phyloP scores from a whole-genome alignment of 805 yeast species.

The Myxozyma neotropica region DNA sequence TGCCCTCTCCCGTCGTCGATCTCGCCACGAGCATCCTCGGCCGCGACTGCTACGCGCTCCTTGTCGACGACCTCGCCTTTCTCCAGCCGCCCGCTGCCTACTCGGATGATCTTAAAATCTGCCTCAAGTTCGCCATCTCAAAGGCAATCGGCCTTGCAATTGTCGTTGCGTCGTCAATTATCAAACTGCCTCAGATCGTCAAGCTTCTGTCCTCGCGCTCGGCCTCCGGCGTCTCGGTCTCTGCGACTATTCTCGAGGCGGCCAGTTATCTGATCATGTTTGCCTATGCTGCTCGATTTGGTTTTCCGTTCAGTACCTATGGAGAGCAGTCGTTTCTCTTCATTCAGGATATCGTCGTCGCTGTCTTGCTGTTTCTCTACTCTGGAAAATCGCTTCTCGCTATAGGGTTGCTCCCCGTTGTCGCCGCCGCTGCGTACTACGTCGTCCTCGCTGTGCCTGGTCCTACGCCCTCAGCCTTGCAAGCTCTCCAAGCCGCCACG shows the following conservation, averaged over 20 bases:
- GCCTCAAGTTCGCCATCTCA: constrained; percentile 41
- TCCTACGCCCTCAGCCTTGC: constrained; percentile 20
- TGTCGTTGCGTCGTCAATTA: constrained; percentile 44
- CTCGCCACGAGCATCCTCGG: constrained; percentile 35
- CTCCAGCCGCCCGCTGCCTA: constrained; percentile 31
- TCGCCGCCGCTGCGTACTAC: constrained; percentile 20
- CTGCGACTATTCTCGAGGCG: constrained; percentile 44
- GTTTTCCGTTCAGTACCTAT: constrained; percentile 46
- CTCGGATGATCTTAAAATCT: constrained; percentile 16
- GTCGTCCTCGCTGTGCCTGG: constrained; percentile 37
- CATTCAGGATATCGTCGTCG: constrained; percentile 44
- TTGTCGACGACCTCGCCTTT: constrained; percentile 36
- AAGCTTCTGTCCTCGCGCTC: constrained; percentile 42
- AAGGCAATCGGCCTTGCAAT: constrained; percentile 46
- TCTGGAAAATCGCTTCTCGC: constrained; percentile 35
- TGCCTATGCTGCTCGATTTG: constrained; percentile 45
- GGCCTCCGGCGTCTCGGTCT: constrained; percentile 45
- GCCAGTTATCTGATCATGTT: constrained; percentile 42
- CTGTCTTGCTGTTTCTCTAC: constrained; percentile 40
- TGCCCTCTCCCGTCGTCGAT: constrained; percentile 34
- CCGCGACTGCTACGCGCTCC: constrained; percentile 34
- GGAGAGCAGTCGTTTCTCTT: constrained; percentile 47
- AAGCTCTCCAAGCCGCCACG: constrained; percentile 41
- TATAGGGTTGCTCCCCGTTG: constrained; percentile 26
- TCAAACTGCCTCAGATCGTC: constrained; percentile 49